Conservation (phyloP, 345 rosid genomes). For the Eucalyptus lansdowneana region DNA sequence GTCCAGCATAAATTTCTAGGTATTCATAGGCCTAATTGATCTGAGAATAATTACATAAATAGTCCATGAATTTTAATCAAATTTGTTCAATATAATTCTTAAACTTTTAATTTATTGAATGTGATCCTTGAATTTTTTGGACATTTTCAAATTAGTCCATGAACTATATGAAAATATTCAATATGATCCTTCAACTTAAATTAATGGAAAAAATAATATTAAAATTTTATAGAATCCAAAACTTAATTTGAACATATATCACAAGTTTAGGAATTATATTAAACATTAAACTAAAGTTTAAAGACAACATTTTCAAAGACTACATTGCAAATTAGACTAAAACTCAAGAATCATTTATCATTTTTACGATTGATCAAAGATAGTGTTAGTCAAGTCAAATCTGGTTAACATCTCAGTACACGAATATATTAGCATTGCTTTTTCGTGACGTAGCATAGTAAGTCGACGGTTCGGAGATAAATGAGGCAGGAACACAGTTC, state of each 20-base stretch:
- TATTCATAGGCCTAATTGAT: background rate
- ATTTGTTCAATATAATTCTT: too few relatives aligned
- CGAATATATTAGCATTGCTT: background rate
- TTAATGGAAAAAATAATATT: background rate
- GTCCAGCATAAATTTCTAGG: background rate
- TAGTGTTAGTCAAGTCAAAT: background rate
- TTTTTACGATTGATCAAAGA: too few relatives aligned
- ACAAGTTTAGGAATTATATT: too few relatives aligned
- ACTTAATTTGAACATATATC: background rate
- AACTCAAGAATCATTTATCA: too few relatives aligned
- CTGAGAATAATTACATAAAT: too few relatives aligned
- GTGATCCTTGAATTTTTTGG: background rate
- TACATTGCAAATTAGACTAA: background rate
- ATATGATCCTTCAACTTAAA: too few relatives aligned
- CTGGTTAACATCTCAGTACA: background rate
- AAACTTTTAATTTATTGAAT: too few relatives aligned
- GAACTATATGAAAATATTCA: too few relatives aligned
- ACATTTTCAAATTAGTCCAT: accelerated
- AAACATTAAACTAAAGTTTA: too few relatives aligned
- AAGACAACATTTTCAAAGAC: too few relatives aligned
- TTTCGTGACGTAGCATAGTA: background rate
- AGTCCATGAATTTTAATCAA: too few relatives aligned
- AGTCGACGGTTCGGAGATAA: background rate
- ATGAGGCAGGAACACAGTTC: background rate
- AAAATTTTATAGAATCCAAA: background rate